Percentiles rank a stretch among this genome's conserved stretches.
These are phyloP conservation scores for Taxillus chinensis DNA, from an alignment of 164 flowering plant genomes.

Conservation along the genomic window DNA sequence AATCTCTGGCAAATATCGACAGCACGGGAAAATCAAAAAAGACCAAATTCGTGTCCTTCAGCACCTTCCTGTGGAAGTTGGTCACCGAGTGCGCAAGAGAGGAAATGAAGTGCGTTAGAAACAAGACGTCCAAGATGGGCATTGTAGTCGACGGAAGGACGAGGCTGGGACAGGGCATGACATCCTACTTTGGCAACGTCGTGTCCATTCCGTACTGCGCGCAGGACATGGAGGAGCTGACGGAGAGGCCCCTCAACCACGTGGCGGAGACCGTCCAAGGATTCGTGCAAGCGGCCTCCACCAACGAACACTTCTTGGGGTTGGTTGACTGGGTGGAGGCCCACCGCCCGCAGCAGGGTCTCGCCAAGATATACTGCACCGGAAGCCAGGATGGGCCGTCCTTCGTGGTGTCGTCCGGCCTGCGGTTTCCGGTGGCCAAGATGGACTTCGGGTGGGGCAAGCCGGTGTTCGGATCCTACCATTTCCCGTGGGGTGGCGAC, in stretches of 20 bases:
- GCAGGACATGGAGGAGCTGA: constrained; percentile 16
- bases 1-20: constrained; percentile 10
- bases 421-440: constrained; percentile 27
- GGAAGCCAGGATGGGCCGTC: constrained; percentile 32
- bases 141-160: constrained; percentile 41
- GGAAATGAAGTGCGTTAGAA: not conserved
- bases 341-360: constrained; percentile 29
- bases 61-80: constrained; percentile 38
- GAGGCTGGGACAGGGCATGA: constrained; percentile 15
- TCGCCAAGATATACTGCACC: constrained; percentile 28
- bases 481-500: constrained; percentile 42
- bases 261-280: constrained; percentile 31
- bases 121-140: constrained; percentile 24
- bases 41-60: constrained; percentile 36
- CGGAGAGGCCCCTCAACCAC: constrained; percentile 21
- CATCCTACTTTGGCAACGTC: constrained; percentile 42
- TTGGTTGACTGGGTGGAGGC: constrained; percentile 56
- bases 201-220: constrained; percentile 39
- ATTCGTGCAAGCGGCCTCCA: constrained; percentile 19
- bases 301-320: constrained; percentile 41
- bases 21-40: not conserved
- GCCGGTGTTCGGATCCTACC: constrained; percentile 43
- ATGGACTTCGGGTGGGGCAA: constrained; percentile 61
- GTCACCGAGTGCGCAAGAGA: constrained; percentile 10
- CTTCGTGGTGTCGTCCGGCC: constrained; percentile 54